phyloP scores from a whole-genome alignment of 202 grass and related monocot species.

The Zoysia matrella region DNA sequence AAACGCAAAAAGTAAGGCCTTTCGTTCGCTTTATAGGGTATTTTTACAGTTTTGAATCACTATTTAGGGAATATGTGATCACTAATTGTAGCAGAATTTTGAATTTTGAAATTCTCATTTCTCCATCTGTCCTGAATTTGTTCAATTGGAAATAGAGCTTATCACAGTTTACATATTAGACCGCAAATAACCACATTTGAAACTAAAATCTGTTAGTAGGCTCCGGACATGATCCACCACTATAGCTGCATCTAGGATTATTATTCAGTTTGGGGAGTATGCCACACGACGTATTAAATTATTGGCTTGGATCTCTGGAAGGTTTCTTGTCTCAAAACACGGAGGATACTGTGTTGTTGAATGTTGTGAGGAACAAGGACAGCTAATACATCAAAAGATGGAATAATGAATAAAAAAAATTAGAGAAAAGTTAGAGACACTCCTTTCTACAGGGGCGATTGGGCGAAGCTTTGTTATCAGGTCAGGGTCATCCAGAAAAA shows the following conservation, averaged over 20 bases:
- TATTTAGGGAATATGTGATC: background rate
- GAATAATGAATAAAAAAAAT: background rate
- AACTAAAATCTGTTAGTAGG: background rate
- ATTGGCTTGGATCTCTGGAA: background rate
- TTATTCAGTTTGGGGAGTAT: background rate
- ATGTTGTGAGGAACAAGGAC: background rate
- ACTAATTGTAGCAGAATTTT: background rate
- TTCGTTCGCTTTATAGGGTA: constrained; percentile 1
- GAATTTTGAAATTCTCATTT: constrained; percentile 12
- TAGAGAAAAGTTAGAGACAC: background rate
- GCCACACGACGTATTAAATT: background rate
- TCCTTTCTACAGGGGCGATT: background rate
- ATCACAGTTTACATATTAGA: background rate
- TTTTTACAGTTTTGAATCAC: background rate
- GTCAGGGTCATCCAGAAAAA: too few species aligned
- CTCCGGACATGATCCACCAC: background rate
- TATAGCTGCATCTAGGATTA: background rate
- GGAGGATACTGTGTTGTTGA: background rate
- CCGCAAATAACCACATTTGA: background rate
- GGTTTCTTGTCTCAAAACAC: background rate
- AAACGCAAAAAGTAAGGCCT: constrained; percentile 45
- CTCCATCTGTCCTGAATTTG: background rate
- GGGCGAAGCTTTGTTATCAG: too few species aligned
- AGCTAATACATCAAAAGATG: background rate
- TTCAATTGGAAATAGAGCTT: background rate